phyloP scores from a whole-genome alignment of 2,329 filamentous ascomycete genomes.

The Colletotrichum cuscutae region DNA sequence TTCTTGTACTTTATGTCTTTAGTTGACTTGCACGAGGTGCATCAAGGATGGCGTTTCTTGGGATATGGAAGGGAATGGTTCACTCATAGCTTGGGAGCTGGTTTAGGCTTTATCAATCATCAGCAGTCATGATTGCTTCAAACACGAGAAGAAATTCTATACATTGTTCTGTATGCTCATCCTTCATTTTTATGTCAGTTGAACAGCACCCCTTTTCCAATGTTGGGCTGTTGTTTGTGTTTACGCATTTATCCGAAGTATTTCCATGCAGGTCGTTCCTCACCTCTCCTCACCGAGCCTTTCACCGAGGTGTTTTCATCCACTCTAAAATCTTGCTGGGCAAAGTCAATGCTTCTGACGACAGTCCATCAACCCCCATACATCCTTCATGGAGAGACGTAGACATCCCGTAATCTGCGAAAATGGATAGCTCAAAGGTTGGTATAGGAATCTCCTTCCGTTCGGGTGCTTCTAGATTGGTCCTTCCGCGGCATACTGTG shows the following conservation, averaged over 20 bases:
- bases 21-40: neutral
- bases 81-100: neutral
- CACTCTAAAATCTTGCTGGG: slow-evolving; percentile 11
- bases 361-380: neutral
- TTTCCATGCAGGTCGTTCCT: slow-evolving; percentile 1
- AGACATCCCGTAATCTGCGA: neutral
- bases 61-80: slow-evolving; percentile 4
- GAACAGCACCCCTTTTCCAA: neutral
- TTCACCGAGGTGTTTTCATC: slow-evolving; percentile 14
- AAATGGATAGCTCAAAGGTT: slow-evolving; percentile 33
- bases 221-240: neutral
- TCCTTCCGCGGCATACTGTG: neutral
- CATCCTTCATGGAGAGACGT: slow-evolving; percentile 4
- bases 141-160: neutral
- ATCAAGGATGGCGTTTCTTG: slow-evolving; percentile 28
- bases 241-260: slow-evolving; percentile 15
- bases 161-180: neutral
- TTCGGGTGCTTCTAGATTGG: neutral
- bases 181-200: neutral
- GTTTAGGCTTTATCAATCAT: neutral
- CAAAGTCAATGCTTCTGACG: neutral
- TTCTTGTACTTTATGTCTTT: neutral
- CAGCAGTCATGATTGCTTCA: neutral
- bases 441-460: neutral
- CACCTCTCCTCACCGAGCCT: slow-evolving; percentile 11